Base-by-base conservation (phyloP, 495 filamentous ascomycete species). In the Xylaria venustula region DNA sequence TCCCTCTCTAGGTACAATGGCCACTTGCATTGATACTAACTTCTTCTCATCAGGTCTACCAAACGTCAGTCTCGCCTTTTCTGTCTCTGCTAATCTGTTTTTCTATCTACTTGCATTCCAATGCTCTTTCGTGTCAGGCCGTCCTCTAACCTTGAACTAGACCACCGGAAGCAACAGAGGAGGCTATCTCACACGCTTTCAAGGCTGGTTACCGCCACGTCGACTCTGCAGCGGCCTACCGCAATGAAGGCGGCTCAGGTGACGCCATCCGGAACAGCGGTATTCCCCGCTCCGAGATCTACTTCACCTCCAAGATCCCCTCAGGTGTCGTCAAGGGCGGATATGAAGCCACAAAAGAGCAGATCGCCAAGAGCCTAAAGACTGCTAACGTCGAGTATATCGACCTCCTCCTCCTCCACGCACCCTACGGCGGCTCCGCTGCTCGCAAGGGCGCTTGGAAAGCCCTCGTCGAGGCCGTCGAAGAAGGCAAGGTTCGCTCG, bases 241-340 rank as follows among this genome's bases (percentile, higher is more conserved):
- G 79, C 61, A 92, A 92, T 63, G 89, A 94, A 72, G 80, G 70
- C 6, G 79, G 84, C 8, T 87, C 85, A 25, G 88, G 85, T 1
- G 69, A 77, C 0, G 89, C 87, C 4, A 85, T 94, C 49, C 72
- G 75, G 17, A 72, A 77, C 45, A 76, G 82, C 19, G 77, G 79
- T 1, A 71, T 91, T 2, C 80, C 87, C 0, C 84, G 90, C 32
- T 73, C 77, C 17, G 73, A 88, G 30, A 75, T 92, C 45, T 92
- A 87, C 77, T 86, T 90, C 74, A 93, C 89, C 40, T 82, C 83
- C 65, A 94, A 94, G 71, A 75, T 92, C 44, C 79, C 82, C 11
- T 66, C 75, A 1, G 64, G 62, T 8, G 41, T 30, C 17, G 67
- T 80, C 34, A 61, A 17, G 45, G 25, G 25, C 5, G 60, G 69